Percentiles rank a stretch among this genome's conserved stretches.
phyloP scores from a whole-genome alignment of 768 basidiomycete genomes.

The Cystofilobasidium macerans region DNA sequence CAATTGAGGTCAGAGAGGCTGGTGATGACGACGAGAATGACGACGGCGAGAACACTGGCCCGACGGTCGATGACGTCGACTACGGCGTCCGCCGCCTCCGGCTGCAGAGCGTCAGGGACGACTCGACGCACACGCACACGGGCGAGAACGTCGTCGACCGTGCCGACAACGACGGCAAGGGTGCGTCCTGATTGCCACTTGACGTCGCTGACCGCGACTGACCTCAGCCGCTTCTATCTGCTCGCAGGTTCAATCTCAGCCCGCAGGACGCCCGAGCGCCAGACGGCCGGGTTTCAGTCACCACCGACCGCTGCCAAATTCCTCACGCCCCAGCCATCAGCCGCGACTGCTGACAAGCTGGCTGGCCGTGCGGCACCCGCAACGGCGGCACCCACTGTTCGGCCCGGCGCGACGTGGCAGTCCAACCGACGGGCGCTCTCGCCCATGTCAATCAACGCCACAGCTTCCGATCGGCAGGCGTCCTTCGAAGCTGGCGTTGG shows the following conservation, averaged over 20 bases:
- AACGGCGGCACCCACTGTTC: background rate
- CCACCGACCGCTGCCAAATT: background rate
- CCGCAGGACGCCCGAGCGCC: conserved; percentile 4
- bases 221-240: background rate
- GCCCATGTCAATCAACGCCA: background rate
- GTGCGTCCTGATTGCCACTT: background rate
- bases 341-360: background rate
- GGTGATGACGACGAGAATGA: background rate
- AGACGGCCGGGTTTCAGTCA: background rate
- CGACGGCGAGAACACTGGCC: background rate
- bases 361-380: conserved; percentile 4
- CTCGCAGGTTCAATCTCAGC: background rate
- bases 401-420: background rate
- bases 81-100: background rate
- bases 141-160: background rate
- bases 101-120: background rate
- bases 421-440: background rate
- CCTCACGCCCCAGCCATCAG: conserved; percentile 3
- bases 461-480: background rate
- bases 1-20: background rate
- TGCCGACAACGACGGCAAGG: background rate
- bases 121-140: background rate
- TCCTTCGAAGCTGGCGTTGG: background rate
- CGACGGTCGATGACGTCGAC: background rate
- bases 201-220: no score